Percentiles rank a stretch among this genome's conserved stretches.
Evolutionary conservation across 2,329 filamentous ascomycete species (phyloP).

Genomic region (Ophiocordyceps unilateralis): DNA sequence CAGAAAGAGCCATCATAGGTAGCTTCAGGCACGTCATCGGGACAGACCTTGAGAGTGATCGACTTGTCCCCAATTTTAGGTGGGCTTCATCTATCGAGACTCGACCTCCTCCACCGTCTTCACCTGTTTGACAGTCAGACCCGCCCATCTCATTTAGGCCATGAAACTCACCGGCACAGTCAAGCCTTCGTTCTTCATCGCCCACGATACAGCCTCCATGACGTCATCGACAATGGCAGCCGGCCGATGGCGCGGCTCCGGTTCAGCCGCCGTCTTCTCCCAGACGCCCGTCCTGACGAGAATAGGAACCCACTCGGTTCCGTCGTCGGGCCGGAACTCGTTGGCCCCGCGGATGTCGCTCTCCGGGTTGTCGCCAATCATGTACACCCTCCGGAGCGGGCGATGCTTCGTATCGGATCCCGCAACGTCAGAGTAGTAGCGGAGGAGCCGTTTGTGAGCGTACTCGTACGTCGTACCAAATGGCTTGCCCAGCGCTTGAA

Average conservation of each 20-base stretch:
- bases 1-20: no score
- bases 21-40: no score
- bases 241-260: conserved; percentile 41
- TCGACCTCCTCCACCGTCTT: no score
- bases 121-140: neutral
- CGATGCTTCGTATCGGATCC: conserved; percentile 15
- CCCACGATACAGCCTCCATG: conserved; percentile 60
- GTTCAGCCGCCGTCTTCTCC: conserved; percentile 19
- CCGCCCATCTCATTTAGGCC: neutral
- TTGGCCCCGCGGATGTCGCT: conserved; percentile 86
- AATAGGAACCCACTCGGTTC: conserved; percentile 61
- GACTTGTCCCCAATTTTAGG: no score
- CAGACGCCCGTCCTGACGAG: conserved; percentile 73
- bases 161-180: conserved; percentile 12
- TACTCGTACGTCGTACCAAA: conserved; percentile 62
- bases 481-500: conserved; percentile 70
- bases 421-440: conserved; percentile 16
- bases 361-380: conserved; percentile 83
- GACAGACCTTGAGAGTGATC: no score
- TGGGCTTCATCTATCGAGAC: no score
- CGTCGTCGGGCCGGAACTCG: conserved; percentile 45
- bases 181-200: conserved; percentile 38
- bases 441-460: conserved; percentile 55
- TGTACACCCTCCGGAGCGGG: conserved; percentile 64
- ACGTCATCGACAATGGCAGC: conserved; percentile 57